Evolutionary conservation across 306 rosid genomes (phyloP).

Genomic region (Abrus pulchellus): DNA sequence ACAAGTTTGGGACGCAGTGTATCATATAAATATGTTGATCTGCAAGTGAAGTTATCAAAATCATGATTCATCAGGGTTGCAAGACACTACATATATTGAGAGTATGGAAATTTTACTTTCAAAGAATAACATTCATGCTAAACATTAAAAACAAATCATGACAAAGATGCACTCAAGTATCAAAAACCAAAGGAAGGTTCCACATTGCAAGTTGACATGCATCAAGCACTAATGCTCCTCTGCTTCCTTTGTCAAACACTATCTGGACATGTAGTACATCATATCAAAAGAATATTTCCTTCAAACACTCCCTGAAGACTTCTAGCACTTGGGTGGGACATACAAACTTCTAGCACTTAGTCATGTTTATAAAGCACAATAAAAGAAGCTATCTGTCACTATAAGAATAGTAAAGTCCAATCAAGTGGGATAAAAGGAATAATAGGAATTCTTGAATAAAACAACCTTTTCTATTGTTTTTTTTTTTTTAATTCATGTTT

Average conservation of each 20-base stretch:
- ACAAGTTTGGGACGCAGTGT: slow-evolving; percentile 94
- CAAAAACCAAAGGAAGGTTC: slow-evolving; percentile 20
- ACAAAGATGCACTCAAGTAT: slow-evolving; percentile 19
- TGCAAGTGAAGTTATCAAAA: slow-evolving; percentile 57
- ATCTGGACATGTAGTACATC: slow-evolving; percentile 23
- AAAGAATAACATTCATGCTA: slow-evolving; percentile 30
- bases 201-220: slow-evolving; percentile 21
- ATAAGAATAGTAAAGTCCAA: slow-evolving; percentile 7
- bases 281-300: slow-evolving; percentile 29
- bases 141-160: slow-evolving; percentile 10
- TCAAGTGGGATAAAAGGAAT: slow-evolving; percentile 21
- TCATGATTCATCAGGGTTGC: slow-evolving; percentile 38
- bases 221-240: slow-evolving; percentile 23
- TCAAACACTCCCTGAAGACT: slow-evolving; percentile 17
- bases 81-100: slow-evolving; percentile 6
- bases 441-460: slow-evolving; percentile 29
- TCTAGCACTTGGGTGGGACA: slow-evolving; percentile 6
- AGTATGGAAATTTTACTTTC: slow-evolving; percentile 26
- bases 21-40: slow-evolving; percentile 90
- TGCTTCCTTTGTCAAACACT: slow-evolving; percentile 12
- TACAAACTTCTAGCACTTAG: slow-evolving; percentile 16
- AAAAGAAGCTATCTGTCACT: slow-evolving; percentile 12
- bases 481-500: background rate
- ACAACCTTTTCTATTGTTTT: background rate
- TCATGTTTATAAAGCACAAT: background rate